Percentiles rank a stretch among this genome's conserved stretches.
Conservation (phyloP, 768 basidiomycete species). For the Leucocoprinus birnbaumii region DNA sequence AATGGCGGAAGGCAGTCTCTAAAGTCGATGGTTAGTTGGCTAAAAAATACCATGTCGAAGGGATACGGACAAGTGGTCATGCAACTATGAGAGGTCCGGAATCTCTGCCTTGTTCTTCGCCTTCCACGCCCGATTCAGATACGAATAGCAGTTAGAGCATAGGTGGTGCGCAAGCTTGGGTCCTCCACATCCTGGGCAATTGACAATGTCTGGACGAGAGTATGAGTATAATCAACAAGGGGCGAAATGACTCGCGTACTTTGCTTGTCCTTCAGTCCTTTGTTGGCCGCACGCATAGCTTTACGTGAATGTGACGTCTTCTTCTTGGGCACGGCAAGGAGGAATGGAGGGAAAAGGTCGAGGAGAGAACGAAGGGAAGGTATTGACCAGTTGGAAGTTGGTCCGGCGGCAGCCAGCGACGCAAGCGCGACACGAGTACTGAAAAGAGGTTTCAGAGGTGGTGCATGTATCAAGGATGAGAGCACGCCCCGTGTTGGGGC, state of each 20-base stretch:
- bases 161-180: slow-evolving; percentile 89
- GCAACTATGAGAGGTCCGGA: slow-evolving; percentile 35
- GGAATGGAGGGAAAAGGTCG: slow-evolving; percentile 83
- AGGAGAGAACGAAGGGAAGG: slow-evolving; percentile 41
- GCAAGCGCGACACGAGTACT: slow-evolving; percentile 18
- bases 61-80: background rate
- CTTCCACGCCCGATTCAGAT: slow-evolving; percentile 67
- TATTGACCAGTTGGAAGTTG: slow-evolving; percentile 25
- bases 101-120: slow-evolving; percentile 30
- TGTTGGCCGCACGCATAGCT: slow-evolving; percentile 92
- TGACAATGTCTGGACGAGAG: slow-evolving; percentile 68
- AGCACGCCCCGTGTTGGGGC: slow-evolving; percentile 1
- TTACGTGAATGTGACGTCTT: slow-evolving; percentile 93
- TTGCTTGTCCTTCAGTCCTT: slow-evolving; percentile 91
- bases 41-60: background rate
- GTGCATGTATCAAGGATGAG: background rate
- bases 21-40: background rate
- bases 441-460: slow-evolving; percentile 18
- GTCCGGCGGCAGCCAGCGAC: slow-evolving; percentile 10
- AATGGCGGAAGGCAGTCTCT: background rate
- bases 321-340: slow-evolving; percentile 92
- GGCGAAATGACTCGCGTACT: slow-evolving; percentile 45
- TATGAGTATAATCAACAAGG: background rate
- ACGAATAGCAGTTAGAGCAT: slow-evolving; percentile 78
- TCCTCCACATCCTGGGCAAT: slow-evolving; percentile 86